Base-by-base conservation (phyloP, 1,284 basidiomycete species). In the Sanghuangporus weigelae region DNA sequence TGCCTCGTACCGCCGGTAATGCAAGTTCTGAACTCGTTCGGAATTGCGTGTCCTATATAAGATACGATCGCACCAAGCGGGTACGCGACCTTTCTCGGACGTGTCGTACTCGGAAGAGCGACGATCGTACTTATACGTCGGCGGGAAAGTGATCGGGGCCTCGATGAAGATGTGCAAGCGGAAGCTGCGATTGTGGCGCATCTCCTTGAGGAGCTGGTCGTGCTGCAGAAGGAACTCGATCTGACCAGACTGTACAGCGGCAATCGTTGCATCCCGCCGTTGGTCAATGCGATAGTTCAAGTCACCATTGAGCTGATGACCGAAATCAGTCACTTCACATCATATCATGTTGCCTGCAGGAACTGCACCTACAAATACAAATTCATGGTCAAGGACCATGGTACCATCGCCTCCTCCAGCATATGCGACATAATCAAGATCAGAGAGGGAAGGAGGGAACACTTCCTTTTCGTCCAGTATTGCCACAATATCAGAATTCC, bases 71-170 rank as follows among this genome's bases (percentile, higher is more conserved):
- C 96, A 99, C 95, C 96, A 98, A 0, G 96, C 94, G 0, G 96
- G 96, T 7, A 89, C 83, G 0, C 96, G 85, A 23, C 84, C 83
- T 74, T 98, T 98, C 72, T 94, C 93, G 1, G 90, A 93, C 1
- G 89, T 80, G 73, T 99, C 96, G 72, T 93, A 99, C 65, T 87
- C 83, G 71, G 84, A 74, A 6, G 92, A 87, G 3, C 83, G 78
- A 1, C 83, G 85, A 73, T 98, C 93, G 76, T 97, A 98, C 76
- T 98, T 98, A 85, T 98, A 99, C 19, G 96, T 99, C 14, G 96
- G 96, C 19, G 83, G 72, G 71, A 96, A 97, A 0, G 79, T 84
- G 67, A 97, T 84, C 0, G 85, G 86, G 0, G 95, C 90, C 71
- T 99, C 96, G 12, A 74, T 75, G 75, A 98, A 98, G 1, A 81